Evolutionary conservation across 83 land plant species (phyloP).

Genomic region (Thuja plicata): DNA sequence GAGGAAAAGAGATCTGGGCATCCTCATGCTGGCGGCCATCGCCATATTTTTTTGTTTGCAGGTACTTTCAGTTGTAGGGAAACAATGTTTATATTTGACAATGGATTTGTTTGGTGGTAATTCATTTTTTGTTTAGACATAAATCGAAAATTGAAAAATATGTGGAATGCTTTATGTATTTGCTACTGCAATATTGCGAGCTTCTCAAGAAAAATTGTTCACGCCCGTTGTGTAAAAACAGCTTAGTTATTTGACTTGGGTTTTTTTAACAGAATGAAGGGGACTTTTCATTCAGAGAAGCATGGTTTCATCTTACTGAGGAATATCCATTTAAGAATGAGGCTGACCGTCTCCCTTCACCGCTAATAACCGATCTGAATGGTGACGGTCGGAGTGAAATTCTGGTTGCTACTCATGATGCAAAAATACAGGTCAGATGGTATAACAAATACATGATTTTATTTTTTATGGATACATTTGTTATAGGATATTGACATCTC

Average conservation of each 20-base stretch:
- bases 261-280: constrained; percentile 75
- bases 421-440: constrained; percentile 74
- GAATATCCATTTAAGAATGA: constrained; percentile 86
- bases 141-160: background rate
- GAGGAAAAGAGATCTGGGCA: constrained; percentile 92
- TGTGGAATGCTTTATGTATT: background rate
- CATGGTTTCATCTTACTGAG: constrained; percentile 88
- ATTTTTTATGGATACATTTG: too few species aligned
- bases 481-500: too few species aligned
- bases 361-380: constrained; percentile 86
- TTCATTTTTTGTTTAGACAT: background rate
- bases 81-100: background rate
- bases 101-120: background rate
- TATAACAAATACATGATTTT: background rate
- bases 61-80: constrained; percentile 25
- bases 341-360: constrained; percentile 90
- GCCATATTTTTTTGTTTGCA: constrained; percentile 95
- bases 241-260: background rate
- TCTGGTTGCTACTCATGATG: constrained; percentile 90
- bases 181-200: background rate
- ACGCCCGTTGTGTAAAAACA: background rate
- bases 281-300: constrained; percentile 85
- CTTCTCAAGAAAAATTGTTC: background rate
- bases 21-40: constrained; percentile 80
- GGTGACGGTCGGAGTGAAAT: constrained; percentile 94